Base-by-base conservation (phyloP, 768 basidiomycete genomes). In the Leccinum truebloodii region DNA sequence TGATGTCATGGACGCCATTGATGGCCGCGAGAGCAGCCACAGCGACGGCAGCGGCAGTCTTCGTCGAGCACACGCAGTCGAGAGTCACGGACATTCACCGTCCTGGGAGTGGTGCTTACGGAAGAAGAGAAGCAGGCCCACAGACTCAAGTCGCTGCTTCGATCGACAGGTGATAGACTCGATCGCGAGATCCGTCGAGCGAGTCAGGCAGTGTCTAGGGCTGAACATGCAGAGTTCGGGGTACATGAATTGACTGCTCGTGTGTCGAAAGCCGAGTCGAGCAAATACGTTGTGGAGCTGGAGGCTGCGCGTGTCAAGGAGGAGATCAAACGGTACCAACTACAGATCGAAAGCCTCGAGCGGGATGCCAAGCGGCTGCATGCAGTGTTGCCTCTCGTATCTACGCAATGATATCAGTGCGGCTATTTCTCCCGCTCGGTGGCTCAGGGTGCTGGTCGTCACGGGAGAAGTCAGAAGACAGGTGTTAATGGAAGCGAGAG, bases 81-180 rank as follows among this genome's bases (percentile, higher is more conserved):
- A 22, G 78, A 76, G 54, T 75, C 75, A 52, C 71, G 74, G 44
- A 71, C 78, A 1, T 73, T 78, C 34, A 68, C 77, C 28, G 69
- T 81, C 30, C 75, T 79, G 55, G 78, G 78, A 3, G 67, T 83
- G 14, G 76, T 81, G 26, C 73, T 81, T 28, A 78, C 81, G 63
- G 69, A 86, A 59, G 85, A 86, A 69, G 84, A 87, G 69, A 79
- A 80, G 57, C 83, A 85, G 64, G 77, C 78, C n/a, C 77, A 78
- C 58, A 78, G 81, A 58, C 77, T 86, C 61, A 86, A 85, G 68
- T 76, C 78, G 30, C 67, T 84, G 26, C 78, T 88, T 24, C 77
- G 80, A 55, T 73, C 71, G 51, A 79, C 86, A 5, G 79, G 79
- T n/a, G 83, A 85, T 57, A 78, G 80, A 52, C 76, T 89, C 41